Conservation (phyloP, 2,329 filamentous ascomycete species). For the Fusarium coffeatum region DNA sequence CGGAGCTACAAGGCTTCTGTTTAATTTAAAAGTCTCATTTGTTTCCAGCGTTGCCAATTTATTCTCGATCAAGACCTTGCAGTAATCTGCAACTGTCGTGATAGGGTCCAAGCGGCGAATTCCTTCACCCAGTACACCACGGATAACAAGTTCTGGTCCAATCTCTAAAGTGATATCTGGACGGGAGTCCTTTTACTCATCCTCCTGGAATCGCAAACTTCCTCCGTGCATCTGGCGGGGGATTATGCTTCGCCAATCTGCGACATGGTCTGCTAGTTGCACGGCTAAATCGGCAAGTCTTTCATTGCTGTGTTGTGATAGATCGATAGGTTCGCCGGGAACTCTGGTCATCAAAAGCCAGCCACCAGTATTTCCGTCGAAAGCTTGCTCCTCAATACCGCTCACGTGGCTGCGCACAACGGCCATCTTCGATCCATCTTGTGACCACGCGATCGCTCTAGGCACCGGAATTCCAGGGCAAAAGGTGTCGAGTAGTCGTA, state of each 20-base stretch:
- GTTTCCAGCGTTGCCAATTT: neutral
- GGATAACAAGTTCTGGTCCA: neutral
- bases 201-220: neutral
- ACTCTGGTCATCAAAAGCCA: conserved; percentile 19
- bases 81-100: neutral
- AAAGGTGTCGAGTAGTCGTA: neutral
- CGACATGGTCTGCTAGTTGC: conserved; percentile 10
- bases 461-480: neutral
- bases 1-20: neutral
- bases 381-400: neutral
- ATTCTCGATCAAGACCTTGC: neutral
- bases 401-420: fast-evolving
- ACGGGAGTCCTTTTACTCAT: neutral
- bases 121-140: conserved; percentile 1
- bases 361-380: neutral
- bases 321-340: neutral
- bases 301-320: neutral
- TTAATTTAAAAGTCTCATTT: neutral
- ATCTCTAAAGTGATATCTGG: fast-evolving
- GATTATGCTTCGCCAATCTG: neutral
- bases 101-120: fast-evolving
- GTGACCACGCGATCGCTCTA: conserved; percentile 11
- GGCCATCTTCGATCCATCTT: neutral
- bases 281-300: neutral
- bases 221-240: neutral